phyloP scores from a whole-genome alignment of 2,329 filamentous ascomycete species.

The Colletotrichum tropicicola region DNA sequence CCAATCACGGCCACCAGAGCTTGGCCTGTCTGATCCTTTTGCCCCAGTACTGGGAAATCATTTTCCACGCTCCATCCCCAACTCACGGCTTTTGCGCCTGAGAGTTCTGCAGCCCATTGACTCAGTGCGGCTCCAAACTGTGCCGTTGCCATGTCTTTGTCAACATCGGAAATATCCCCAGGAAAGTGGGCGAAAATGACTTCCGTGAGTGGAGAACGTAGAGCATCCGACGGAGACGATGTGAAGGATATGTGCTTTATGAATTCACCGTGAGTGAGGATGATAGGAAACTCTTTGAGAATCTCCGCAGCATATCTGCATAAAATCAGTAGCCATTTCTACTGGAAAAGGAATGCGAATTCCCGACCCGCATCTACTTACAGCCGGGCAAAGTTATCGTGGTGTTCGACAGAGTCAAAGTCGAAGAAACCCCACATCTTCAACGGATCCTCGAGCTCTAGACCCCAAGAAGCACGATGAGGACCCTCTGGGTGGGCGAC shows the following conservation, averaged over 20 bases:
- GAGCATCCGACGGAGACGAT: slow-evolving; percentile 22
- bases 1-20: too few relatives aligned
- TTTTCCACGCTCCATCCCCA: slow-evolving; percentile 5
- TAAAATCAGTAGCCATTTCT: too few relatives aligned
- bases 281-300: slow-evolving; percentile 30
- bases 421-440: slow-evolving; percentile 37
- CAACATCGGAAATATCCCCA: neutral
- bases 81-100: too few relatives aligned
- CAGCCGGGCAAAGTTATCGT: slow-evolving; percentile 34
- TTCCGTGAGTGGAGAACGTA: slow-evolving; percentile 32
- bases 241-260: slow-evolving; percentile 33
- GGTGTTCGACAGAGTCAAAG: slow-evolving; percentile 36
- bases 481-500: slow-evolving; percentile 32
- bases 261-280: slow-evolving; percentile 32
- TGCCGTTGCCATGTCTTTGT: neutral
- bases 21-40: neutral
- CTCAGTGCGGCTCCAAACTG: too few relatives aligned
- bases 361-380: too few relatives aligned
- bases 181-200: slow-evolving; percentile 30
- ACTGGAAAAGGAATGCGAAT: too few relatives aligned
- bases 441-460: slow-evolving; percentile 33
- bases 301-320: slow-evolving; percentile 23
- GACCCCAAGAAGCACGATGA: slow-evolving; percentile 32
- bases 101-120: too few relatives aligned
- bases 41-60: neutral